A percentile compares a stretch with the other conserved stretches of the same genome.
Conservation (phyloP, 768 basidiomycete species). For the Brasilioporus rufonigricans region DNA sequence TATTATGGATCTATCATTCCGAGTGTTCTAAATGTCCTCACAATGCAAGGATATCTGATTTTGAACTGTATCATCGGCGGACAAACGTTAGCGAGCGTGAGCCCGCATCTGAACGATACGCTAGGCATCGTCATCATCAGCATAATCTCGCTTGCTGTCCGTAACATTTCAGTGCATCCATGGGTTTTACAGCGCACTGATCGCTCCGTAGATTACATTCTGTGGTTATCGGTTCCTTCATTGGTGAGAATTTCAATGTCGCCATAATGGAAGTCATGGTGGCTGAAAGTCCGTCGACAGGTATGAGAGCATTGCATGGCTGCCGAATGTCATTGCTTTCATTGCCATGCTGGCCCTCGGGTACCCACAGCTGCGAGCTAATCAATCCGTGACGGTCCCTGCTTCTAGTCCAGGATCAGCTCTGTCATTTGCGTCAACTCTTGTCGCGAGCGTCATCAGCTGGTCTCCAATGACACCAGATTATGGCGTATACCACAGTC, state of each 20-base stretch:
- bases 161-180: slow-evolving; percentile 2
- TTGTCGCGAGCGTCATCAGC: slow-evolving; percentile 44
- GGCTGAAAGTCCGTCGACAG: slow-evolving; percentile 30
- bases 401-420: slow-evolving; percentile 35
- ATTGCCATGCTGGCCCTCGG: slow-evolving; percentile 65
- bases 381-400: slow-evolving; percentile 34
- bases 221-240: slow-evolving; percentile 63
- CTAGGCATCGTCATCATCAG: slow-evolving; percentile 34
- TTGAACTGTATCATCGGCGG: slow-evolving; percentile 63
- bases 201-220: slow-evolving; percentile 48
- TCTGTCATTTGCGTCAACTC: slow-evolving; percentile 44
- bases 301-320: slow-evolving; percentile 74
- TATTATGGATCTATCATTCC: slow-evolving; percentile 32
- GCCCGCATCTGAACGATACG: slow-evolving; percentile 27
- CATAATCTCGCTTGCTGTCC: slow-evolving; percentile 30
- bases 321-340: slow-evolving; percentile 72
- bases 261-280: slow-evolving; percentile 17
- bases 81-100: slow-evolving; percentile 54
- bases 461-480: slow-evolving; percentile 46
- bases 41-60: slow-evolving; percentile 54
- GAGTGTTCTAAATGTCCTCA: slow-evolving; percentile 47
- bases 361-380: slow-evolving; percentile 57
- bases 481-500: slow-evolving; percentile 49
- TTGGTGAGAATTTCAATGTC: slow-evolving; percentile 5
- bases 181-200: not conserved